These are phyloP conservation scores for Yamadazyma conglobata DNA, from an alignment of 1,139 yeast species.

Conservation along the genomic window DNA sequence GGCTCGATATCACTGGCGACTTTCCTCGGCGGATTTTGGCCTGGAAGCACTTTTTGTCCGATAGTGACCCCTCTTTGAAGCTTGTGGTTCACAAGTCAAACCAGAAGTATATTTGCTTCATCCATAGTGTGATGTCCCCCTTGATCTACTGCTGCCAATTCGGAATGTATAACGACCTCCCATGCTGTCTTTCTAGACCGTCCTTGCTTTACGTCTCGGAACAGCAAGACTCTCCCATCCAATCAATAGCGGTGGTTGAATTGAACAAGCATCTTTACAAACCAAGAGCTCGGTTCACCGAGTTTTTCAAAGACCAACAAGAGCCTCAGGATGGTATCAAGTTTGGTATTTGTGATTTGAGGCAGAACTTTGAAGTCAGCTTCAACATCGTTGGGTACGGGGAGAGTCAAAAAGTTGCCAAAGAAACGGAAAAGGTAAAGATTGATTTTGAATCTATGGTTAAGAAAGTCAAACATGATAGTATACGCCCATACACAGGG, in stretches of 20 bases:
- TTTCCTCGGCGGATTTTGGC: constrained; percentile 45
- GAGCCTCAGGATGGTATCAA: constrained; percentile 29
- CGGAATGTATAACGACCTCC: constrained; percentile 33
- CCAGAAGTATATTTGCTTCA: constrained; percentile 26
- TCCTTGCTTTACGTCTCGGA: constrained; percentile 12
- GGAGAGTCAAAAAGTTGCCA: constrained; percentile 3
- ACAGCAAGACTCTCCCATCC: constrained; percentile 12
- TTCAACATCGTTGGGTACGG: constrained; percentile 10
- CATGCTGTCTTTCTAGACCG: constrained; percentile 22
- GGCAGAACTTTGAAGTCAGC: constrained; percentile 12
- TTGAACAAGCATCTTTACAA: constrained; percentile 10
- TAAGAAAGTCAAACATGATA: constrained; percentile 2
- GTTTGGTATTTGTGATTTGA: constrained; percentile 14
- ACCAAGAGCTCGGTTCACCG: constrained; percentile 1
- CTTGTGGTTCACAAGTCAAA: constrained; percentile 26
- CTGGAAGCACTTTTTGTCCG: constrained; percentile 66
- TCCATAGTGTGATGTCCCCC: constrained; percentile 42
- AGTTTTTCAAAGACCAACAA: constrained; percentile 1
- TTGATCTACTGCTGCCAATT: constrained; percentile 43
- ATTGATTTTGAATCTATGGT: constrained; percentile 9
- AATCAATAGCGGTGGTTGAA: constrained; percentile 10
- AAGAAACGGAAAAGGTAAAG: constrained; percentile 2
- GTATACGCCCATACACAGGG: constrained; percentile 7
- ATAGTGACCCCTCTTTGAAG: constrained; percentile 53
- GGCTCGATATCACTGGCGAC: constrained; percentile 31